Evolutionary conservation across 2,329 filamentous ascomycete species (phyloP).

Genomic region (Rhinocladiella similis): DNA sequence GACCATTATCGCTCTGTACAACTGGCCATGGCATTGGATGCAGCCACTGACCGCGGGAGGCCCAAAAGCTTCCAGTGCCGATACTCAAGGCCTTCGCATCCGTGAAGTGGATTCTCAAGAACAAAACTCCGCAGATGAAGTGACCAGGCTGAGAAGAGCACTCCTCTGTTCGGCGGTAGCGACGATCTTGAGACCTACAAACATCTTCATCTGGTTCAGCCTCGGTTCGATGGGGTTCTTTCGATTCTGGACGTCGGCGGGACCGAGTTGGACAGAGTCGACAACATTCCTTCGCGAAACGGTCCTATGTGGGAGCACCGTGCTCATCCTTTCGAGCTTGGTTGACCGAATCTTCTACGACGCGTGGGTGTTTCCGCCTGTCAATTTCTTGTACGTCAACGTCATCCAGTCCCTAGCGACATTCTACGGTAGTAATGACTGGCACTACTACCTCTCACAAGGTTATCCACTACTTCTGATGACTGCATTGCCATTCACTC

Average conservation of each 20-base stretch:
- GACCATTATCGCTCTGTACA: constrained; percentile 74
- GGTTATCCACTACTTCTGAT: constrained; percentile 85
- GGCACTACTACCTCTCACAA: constrained; percentile 92
- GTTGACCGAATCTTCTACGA: constrained; percentile 80
- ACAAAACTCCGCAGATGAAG: constrained; percentile 26
- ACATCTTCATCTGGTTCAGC: constrained; percentile 78
- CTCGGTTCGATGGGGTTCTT: constrained; percentile 46
- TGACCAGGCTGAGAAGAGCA: constrained; percentile 55
- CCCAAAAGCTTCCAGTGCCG: background rate
- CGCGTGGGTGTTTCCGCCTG: constrained; percentile 82
- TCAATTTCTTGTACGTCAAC: constrained; percentile 89
- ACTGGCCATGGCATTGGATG: constrained; percentile 83
- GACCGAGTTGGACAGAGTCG: constrained; percentile 12
- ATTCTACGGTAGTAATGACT: constrained; percentile 88
- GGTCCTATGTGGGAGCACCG: constrained; percentile 59
- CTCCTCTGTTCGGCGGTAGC: constrained; percentile 77
- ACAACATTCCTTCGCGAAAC: constrained; percentile 59
- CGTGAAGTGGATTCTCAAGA: constrained; percentile 38
- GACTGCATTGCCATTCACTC: constrained; percentile 75
- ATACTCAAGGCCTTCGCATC: constrained; percentile 40
- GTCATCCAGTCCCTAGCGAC: constrained; percentile 81
- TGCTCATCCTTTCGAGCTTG: constrained; percentile 63
- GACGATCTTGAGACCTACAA: constrained; percentile 85
- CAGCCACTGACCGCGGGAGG: constrained; percentile 30
- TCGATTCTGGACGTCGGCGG: background rate